phyloP scores from a whole-genome alignment of 1,284 basidiomycete genomes.

The Cutaneotrichosporon curvatum region DNA sequence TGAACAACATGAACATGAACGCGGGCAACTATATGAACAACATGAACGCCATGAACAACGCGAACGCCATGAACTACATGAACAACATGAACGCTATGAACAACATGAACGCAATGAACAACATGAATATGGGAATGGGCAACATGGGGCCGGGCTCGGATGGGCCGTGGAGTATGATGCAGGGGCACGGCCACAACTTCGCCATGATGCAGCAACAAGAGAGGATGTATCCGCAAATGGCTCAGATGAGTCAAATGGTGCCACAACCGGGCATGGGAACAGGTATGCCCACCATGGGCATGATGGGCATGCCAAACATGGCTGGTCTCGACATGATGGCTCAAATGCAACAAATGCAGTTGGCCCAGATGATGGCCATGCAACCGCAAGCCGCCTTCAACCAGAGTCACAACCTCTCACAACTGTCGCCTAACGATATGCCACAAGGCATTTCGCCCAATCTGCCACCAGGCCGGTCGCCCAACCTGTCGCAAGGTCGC shows the following conservation, averaged over 20 bases:
- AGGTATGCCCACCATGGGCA: neutral
- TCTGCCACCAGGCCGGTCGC: neutral
- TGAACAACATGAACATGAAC: slow-evolving; percentile 2
- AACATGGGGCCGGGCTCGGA: neutral
- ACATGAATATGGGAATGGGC: slow-evolving; percentile 5
- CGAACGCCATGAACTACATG: slow-evolving; percentile 2
- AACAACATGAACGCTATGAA: slow-evolving; percentile 3
- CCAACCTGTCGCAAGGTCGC: neutral
- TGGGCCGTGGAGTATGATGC: too few species aligned
- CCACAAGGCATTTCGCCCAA: neutral
- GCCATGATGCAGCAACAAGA: too few species aligned
- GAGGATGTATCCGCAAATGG: too few species aligned
- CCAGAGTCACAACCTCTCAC: neutral
- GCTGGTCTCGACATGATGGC: too few species aligned
- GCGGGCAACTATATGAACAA: slow-evolving; percentile 2
- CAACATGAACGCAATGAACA: slow-evolving; percentile 1
- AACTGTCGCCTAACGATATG: neutral
- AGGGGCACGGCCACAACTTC: too few species aligned
- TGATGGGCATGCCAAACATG: neutral
- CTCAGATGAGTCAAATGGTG: too few species aligned
- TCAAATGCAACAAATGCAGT: too few species aligned
- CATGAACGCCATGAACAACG: slow-evolving; percentile 1
- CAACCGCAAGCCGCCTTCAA: too few species aligned
- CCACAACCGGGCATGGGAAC: too few species aligned
- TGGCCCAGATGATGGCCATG: too few species aligned